These are phyloP conservation scores for Penicillium sp. DNA, from an alignment of 2,329 filamentous ascomycete genomes.

Conservation along the genomic window DNA sequence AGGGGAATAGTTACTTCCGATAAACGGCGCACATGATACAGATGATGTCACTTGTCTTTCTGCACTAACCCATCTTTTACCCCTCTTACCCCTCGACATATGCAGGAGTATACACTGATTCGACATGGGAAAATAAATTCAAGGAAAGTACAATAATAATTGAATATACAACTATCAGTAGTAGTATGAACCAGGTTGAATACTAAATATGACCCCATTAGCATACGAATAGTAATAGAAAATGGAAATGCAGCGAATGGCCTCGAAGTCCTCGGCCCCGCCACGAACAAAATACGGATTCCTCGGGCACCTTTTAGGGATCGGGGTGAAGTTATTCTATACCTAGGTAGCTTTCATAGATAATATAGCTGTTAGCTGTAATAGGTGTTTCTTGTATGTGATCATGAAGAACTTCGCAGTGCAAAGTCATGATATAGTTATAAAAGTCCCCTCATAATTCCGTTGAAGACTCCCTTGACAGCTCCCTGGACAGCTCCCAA, in stretches of 20 bases:
- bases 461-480: neutral
- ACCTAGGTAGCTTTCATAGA: neutral
- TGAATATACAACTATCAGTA: neutral
- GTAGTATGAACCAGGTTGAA: neutral
- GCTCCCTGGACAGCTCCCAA: neutral
- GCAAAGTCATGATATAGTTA: neutral
- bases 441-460: neutral
- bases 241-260: slow-evolving; percentile 11
- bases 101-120: no score
- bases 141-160: neutral
- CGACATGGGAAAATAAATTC: neutral
- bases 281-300: slow-evolving; percentile 21
- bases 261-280: slow-evolving; percentile 19
- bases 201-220: neutral
- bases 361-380: neutral
- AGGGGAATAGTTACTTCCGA: neutral
- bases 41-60: slow-evolving; percentile 4
- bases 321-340: neutral
- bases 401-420: neutral
- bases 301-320: neutral
- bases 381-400: no score
- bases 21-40: neutral
- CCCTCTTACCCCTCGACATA: neutral
- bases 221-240: neutral
- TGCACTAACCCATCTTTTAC: neutral